These are phyloP conservation scores for Malania oleifera DNA, from an alignment of 164 flowering plant genomes.

Conservation along the genomic window DNA sequence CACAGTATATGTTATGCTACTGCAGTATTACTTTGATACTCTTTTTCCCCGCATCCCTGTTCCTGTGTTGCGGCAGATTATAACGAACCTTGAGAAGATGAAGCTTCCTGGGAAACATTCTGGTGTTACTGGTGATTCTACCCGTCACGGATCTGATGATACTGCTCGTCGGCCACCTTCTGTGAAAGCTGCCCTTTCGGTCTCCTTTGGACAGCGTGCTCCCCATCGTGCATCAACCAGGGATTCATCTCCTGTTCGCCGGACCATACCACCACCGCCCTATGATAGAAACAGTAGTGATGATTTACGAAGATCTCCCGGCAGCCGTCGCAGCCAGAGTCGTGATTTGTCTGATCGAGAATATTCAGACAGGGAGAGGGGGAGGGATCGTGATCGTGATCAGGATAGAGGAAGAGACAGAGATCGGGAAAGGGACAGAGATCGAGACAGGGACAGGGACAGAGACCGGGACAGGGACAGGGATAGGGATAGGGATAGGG, in stretches of 20 bases:
- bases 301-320: conserved; percentile 54
- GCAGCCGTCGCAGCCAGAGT: conserved; percentile 50
- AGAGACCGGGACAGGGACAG: conserved; percentile 24
- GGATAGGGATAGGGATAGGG: conserved; percentile 29
- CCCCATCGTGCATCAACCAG: conserved; percentile 99
- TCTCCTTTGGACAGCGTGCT: conserved; percentile 99
- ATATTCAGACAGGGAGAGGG: conserved; percentile 36
- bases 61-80: conserved; percentile 77
- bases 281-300: conserved; percentile 43
- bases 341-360: conserved; percentile 57
- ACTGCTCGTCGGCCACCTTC: conserved; percentile 98
- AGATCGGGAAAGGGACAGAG: conserved; percentile 22
- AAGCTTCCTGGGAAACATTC: conserved; percentile 77
- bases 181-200: conserved; percentile 97
- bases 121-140: conserved; percentile 83
- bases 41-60: conserved; percentile 96
- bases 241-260: conserved; percentile 95
- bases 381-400: conserved; percentile 13
- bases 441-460: conserved; percentile 25
- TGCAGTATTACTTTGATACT: conserved; percentile 98
- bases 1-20: neutral
- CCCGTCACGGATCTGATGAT: conserved; percentile 86
- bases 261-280: conserved; percentile 50
- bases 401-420: conserved; percentile 23
- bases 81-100: conserved; percentile 78